These are phyloP conservation scores for Colletotrichum sansevieriae DNA, from an alignment of 2,329 filamentous ascomycete genomes.

Conservation along the genomic window DNA sequence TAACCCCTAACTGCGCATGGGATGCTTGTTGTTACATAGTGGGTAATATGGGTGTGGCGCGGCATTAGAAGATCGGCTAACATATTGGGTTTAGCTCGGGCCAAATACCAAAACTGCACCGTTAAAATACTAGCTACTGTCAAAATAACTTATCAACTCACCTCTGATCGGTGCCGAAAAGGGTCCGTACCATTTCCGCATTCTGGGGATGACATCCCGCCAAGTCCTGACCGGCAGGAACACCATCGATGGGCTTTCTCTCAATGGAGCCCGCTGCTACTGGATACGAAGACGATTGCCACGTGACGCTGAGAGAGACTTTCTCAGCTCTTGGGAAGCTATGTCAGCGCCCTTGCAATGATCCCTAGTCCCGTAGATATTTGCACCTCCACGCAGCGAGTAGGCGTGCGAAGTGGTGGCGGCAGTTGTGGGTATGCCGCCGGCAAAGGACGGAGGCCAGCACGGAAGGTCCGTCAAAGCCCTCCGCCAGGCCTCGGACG, in stretches of 20 bases:
- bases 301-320: not conserved
- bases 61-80: too few species aligned
- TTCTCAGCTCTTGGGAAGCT: not conserved
- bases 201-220: not conserved
- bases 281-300: not conserved
- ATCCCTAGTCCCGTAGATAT: too few species aligned
- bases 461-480: not conserved
- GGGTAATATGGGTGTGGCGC: too few species aligned
- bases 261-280: not conserved
- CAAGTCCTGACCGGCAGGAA: not conserved
- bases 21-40: too few species aligned
- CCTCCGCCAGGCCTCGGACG: not conserved
- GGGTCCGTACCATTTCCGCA: not conserved
- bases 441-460: not conserved
- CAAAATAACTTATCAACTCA: slow-evolving; percentile 19
- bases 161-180: slow-evolving; percentile 20
- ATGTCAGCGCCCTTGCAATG: not conserved
- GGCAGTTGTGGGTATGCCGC: not conserved
- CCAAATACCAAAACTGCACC: too few species aligned
- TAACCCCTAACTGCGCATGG: too few species aligned
- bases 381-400: not conserved
- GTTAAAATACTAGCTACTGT: too few species aligned
- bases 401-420: not conserved
- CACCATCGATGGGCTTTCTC: not conserved
- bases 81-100: too few species aligned